Evolutionary conservation across 2,329 filamentous ascomycete species (phyloP), one percentile per base, ranked within the genome.

Genomic region (Dactylellina haptotyla): DNA sequence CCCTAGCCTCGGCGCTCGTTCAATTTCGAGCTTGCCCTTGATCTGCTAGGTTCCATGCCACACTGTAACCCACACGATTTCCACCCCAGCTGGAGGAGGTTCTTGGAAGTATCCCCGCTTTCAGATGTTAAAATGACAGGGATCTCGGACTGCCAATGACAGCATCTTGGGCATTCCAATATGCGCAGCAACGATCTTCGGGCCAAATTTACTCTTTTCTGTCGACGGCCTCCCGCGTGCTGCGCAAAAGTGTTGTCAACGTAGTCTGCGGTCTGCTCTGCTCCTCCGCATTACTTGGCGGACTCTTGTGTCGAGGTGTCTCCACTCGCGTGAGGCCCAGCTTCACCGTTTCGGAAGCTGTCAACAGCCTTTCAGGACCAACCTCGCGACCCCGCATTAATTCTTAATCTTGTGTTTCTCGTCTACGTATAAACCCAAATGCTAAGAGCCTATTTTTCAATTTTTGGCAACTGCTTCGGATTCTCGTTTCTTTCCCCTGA

Each of bases 121-220:
- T 72, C 67, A 72, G 67, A 72, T 72, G 67, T 59, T 37, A 72
- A 72, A 71, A 72, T 30, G 25, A 34, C 58, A 72, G 53, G 67
- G 67, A 54, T 51, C 14, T 58, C 62, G 62, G 62, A 57, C 32
- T 43, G 16, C 51, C 18, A 41, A 30, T 9, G 58, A 50, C 48
- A 45, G 56, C 28, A 32, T 30, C 10, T 51, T 57, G 23, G n/a
- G 20, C 16, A 45, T 2, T 12, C 20, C 37, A 37, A 25, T 23
- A 25, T 20, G 45, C 63, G 28, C 43, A 41, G 28, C 25, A 48
- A 50, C 37, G 41, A 63, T 51, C 51, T 51, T 57, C 59, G 25
- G 46, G 46, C 57, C 9, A 62, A 61, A 25, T n/a, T 51, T 57
- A 32, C 51, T 57, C 62, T 20, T 23, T 16, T 10, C 9, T 10